Base-by-base conservation (phyloP, 306 rosid species). In the Vachellia collinsii region DNA sequence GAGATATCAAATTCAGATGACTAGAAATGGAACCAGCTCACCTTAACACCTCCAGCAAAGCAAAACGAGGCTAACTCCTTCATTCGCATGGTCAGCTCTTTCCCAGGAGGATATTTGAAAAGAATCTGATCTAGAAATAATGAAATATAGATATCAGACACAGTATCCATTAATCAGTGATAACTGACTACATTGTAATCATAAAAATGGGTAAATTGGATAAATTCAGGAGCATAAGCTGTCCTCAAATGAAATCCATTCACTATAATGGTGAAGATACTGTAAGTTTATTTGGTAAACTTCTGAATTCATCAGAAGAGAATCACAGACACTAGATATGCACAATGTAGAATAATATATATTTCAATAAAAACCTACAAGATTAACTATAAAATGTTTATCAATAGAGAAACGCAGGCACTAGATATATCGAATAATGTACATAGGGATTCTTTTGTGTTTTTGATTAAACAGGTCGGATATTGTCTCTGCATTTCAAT, bases 41-140 rank as follows among this genome's bases (percentile, higher is more conserved):
- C 99, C 97, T 91, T 90, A 82, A 93, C 92, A 41, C 99, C 94
- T 70, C 77, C 88, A 36, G 99, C 97, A 81, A 93, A 94, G 86
- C 97, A 94, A 85, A 94, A 94, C 67, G 94, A 86, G 72, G 92
- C 88, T 84, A 94, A 84, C 66, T 94, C 99, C 81, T 87, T 89
- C 89, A 77, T 69, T 37, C 95, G 95, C 86, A 90, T 74, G 46
- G 90, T 83, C 59, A 93, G 70, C 88, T 81, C 88, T 90, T 83
- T 91, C 47, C 92, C 85, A 58, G 95, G 97, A 79, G 99, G 99
- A 82, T 91, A 94, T 82, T 91, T 93, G 84, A 94, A 94, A 84
- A 94, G 90, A 65, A 93, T 78, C 97, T 94, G 91, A 64, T 78
- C 36, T 56, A 79, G 63, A 56, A 56, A 56, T 56, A 56, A 56